Base-by-base conservation (phyloP, 306 rosid species). In the Vicia faba region DNA sequence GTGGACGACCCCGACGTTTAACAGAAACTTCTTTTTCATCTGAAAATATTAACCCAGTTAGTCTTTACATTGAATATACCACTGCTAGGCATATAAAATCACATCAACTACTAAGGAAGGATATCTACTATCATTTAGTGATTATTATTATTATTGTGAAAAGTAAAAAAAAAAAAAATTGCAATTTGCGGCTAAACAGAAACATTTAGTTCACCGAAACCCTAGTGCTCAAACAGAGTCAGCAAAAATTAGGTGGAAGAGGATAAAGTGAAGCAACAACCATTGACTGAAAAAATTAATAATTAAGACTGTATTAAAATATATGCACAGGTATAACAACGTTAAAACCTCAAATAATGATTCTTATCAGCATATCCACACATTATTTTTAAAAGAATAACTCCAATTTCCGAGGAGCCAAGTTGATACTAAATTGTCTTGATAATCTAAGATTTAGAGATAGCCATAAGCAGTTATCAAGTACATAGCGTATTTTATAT, bases 1-100 rank as follows among this genome's bases (percentile, higher is more conserved):
- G 97, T 36, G 98, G 98, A 51, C 98, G 96, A 60, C 98, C 98
- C 82, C 96, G 85, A 50, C 91, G 93, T 80, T 80, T 84, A 11
- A 68, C 84, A 53, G 91, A 7, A 54, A 70, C 65, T 51, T 88
- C 98, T 78, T 86, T 86, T 69, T 89, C 98, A 74, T 93, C 98
- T 89, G 88, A 86, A 66, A 69, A 43, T 40, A 69, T 57, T 23
- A 36, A 14, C 7, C 9, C 16, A 31, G 73, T 81, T 33, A 65
- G 61, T 64, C 63, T 50, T 59, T 58, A 14, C 49, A 28, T 36
- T 11, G 60, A 72, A 28, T 11, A 29, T 36, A 64, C 71, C 48
- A 78, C 68, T 38, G 16, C 59, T 20, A 15, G 28, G 26, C 57
- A 57, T 75, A 12, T 29, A 20, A 65, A 15, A 78, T 25, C 39